phyloP scores from a whole-genome alignment of 257 asterid species.

The Scutellaria galericulata region DNA sequence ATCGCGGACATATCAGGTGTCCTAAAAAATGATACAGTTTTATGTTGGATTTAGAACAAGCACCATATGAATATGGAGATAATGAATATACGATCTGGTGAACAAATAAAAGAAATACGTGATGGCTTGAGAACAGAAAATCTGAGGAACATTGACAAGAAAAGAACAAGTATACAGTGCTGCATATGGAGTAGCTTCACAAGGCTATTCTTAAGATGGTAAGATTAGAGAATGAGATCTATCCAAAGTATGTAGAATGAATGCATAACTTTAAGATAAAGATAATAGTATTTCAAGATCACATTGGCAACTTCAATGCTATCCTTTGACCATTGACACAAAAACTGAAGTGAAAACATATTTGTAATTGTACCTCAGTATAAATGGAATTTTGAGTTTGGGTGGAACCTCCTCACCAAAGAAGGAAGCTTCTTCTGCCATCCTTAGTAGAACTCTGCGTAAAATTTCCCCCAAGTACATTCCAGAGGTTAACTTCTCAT shows the following conservation, averaged over 20 bases:
- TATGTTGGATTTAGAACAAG: background rate
- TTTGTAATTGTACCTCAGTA: slow-evolving; percentile 54
- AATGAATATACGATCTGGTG: background rate
- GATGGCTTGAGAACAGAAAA: background rate
- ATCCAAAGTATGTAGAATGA: background rate
- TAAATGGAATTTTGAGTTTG: slow-evolving; percentile 61
- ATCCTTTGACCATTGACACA: background rate
- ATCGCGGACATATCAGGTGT: slow-evolving; percentile 90
- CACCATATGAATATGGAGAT: background rate
- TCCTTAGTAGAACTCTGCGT: slow-evolving; percentile 69
- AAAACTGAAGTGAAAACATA: slow-evolving; percentile 15
- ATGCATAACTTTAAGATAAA: background rate
- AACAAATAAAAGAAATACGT: too few relatives aligned
- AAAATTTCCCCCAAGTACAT: slow-evolving; percentile 94
- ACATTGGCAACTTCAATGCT: background rate
- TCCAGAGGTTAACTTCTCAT: slow-evolving; percentile 84
- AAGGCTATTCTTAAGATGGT: too few relatives aligned
- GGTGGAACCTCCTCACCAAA: slow-evolving; percentile 85
- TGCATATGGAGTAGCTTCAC: too few relatives aligned
- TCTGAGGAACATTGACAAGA: background rate
- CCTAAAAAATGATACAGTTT: slow-evolving; percentile 48
- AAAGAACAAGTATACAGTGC: background rate
- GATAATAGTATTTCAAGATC: background rate
- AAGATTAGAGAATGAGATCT: background rate
- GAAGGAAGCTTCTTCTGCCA: slow-evolving; percentile 82